phyloP scores from a whole-genome alignment of 306 rosid species.

The Potentilla sterilis region DNA sequence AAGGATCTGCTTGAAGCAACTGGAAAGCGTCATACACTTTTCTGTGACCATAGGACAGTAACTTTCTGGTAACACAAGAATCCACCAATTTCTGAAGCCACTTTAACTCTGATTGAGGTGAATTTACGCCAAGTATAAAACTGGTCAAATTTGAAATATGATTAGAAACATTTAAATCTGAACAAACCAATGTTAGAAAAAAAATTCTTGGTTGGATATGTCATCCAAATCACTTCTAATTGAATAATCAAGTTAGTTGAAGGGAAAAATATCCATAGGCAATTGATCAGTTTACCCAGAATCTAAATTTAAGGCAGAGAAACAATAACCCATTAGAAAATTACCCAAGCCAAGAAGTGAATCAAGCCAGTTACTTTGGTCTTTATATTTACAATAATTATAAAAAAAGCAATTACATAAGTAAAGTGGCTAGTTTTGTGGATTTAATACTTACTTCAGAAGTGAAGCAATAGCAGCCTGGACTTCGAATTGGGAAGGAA shows the following conservation, averaged over 20 bases:
- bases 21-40: slow-evolving; percentile 47
- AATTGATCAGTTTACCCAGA: not conserved
- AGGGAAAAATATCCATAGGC: not conserved
- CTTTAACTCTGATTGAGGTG: slow-evolving; percentile 28
- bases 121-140: slow-evolving; percentile 38
- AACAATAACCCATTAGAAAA: not conserved
- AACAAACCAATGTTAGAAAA: not conserved
- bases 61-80: slow-evolving; percentile 33
- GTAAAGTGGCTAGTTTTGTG: not conserved
- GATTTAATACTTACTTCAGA: slow-evolving; percentile 39
- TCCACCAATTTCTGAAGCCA: slow-evolving; percentile 38
- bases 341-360: not conserved
- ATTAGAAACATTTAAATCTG: slow-evolving; percentile 21
- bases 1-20: slow-evolving; percentile 52
- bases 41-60: slow-evolving; percentile 41
- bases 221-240: not conserved
- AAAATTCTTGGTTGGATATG: not conserved
- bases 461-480: slow-evolving; percentile 49
- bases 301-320: not conserved
- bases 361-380: not conserved
- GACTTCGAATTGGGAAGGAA: slow-evolving; percentile 59
- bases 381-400: not conserved
- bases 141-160: slow-evolving; percentile 36
- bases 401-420: not conserved
- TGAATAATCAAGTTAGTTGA: not conserved